phyloP scores from a whole-genome alignment of 257 asterid species.

The Solanum neorickii region DNA sequence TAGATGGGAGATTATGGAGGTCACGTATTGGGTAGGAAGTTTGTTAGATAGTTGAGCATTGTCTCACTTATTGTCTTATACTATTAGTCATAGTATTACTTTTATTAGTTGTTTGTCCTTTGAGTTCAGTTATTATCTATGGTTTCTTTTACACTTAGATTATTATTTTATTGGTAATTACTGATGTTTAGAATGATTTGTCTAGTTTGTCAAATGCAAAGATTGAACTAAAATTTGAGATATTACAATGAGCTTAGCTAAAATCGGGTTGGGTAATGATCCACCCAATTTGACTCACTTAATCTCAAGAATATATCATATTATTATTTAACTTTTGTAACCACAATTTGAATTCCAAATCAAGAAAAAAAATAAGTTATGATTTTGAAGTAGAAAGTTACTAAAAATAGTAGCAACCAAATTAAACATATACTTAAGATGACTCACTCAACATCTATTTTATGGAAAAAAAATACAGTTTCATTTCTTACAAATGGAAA shows the following conservation, averaged over 20 bases:
- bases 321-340: not conserved
- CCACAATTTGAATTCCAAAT: not conserved
- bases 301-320: not conserved
- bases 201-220: not conserved
- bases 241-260: not conserved
- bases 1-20: not conserved
- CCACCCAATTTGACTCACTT: not conserved
- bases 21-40: not conserved
- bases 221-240: not conserved
- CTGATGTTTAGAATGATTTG: no score
- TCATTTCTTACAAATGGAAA: not conserved
- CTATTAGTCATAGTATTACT: not conserved
- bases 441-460: not conserved
- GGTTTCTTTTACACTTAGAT: not conserved
- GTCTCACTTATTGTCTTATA: not conserved
- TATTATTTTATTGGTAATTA: no score
- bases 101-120: not conserved
- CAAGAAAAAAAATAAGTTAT: no score
- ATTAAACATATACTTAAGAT: not conserved
- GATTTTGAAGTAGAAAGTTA: not conserved
- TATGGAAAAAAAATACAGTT: no score
- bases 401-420: no score
- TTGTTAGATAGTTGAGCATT: not conserved
- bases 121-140: not conserved
- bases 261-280: not conserved